Percentiles rank a stretch among this genome's conserved stretches.
Evolutionary conservation across 306 rosid species (phyloP).

Genomic region (Citrullus amarus): DNA sequence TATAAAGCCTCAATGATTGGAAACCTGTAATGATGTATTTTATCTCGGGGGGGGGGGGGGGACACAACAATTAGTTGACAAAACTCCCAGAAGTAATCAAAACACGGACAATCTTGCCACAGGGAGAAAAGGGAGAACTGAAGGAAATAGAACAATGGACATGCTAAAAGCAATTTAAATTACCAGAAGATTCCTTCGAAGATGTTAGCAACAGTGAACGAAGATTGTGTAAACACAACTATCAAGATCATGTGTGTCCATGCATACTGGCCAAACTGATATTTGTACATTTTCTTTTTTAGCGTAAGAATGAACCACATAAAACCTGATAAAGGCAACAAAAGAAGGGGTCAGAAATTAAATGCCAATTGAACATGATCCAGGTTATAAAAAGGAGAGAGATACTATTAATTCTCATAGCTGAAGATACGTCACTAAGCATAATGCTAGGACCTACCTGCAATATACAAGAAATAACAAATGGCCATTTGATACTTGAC

Average conservation of each 20-base stretch:
- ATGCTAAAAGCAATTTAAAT: background rate
- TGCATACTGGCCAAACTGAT: constrained; percentile 99
- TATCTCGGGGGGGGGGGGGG: too few species aligned
- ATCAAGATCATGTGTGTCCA: constrained; percentile 99
- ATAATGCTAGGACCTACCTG: constrained; percentile 42
- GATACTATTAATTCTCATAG: background rate
- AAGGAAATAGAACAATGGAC: background rate
- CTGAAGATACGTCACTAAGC: background rate
- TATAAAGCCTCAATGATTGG: background rate
- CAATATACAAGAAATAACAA: constrained; percentile 72
- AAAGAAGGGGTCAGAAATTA: background rate
- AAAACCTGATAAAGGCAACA: constrained; percentile 56
- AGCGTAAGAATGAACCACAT: constrained; percentile 97
- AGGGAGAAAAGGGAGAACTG: background rate
- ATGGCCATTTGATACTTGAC: constrained; percentile 89
- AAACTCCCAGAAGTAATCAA: background rate
- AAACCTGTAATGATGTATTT: background rate
- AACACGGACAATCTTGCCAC: background rate
- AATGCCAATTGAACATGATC: background rate
- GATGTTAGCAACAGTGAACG: constrained; percentile 94
- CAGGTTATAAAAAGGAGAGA: background rate
- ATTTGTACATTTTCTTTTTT: constrained; percentile 97
- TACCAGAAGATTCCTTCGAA: constrained; percentile 99
- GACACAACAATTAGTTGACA: background rate
- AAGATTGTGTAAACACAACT: constrained; percentile 87